phyloP scores from a whole-genome alignment of 768 basidiomycete species.

The Tylopilus balloui region DNA sequence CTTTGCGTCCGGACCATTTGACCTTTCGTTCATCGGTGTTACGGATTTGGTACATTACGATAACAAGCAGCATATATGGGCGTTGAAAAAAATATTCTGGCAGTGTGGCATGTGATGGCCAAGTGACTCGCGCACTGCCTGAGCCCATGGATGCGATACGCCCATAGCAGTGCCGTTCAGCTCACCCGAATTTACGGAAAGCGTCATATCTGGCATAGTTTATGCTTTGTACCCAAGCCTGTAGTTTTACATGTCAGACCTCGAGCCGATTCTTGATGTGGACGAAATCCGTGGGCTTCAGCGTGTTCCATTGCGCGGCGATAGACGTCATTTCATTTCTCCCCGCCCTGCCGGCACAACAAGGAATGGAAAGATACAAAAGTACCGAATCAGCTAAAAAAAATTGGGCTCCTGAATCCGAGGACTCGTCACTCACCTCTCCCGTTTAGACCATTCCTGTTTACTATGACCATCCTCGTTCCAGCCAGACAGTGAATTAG shows the following conservation, averaged over 20 bases:
- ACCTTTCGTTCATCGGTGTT: background rate
- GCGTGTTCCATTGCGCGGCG: constrained; percentile 43
- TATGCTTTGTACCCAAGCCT: constrained; percentile 7
- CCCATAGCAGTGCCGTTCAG: constrained; percentile 1
- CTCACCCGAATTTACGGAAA: constrained; percentile 11
- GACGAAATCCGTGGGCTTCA: constrained; percentile 51
- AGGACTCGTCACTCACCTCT: constrained; percentile 38
- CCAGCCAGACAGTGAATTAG: constrained; percentile 45
- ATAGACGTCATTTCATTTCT: constrained; percentile 52
- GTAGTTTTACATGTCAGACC: constrained; percentile 36
- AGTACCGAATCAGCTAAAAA: constrained; percentile 8
- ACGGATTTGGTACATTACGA: constrained; percentile 14
- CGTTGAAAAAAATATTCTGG: background rate
- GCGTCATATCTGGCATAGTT: constrained; percentile 19
- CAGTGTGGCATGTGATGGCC: constrained; percentile 7
- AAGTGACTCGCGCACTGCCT: constrained; percentile 1
- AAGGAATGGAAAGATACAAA: background rate
- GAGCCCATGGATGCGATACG: background rate
- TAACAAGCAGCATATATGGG: constrained; percentile 5
- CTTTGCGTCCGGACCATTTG: background rate
- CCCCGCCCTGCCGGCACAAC: constrained; percentile 41
- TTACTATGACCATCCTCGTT: constrained; percentile 45
- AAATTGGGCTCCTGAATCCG: constrained; percentile 18
- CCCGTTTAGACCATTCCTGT: constrained; percentile 56
- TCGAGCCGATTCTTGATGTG: constrained; percentile 50